phyloP scores from a whole-genome alignment of 2,329 filamentous ascomycete species.

The Apiospora malaysiana region DNA sequence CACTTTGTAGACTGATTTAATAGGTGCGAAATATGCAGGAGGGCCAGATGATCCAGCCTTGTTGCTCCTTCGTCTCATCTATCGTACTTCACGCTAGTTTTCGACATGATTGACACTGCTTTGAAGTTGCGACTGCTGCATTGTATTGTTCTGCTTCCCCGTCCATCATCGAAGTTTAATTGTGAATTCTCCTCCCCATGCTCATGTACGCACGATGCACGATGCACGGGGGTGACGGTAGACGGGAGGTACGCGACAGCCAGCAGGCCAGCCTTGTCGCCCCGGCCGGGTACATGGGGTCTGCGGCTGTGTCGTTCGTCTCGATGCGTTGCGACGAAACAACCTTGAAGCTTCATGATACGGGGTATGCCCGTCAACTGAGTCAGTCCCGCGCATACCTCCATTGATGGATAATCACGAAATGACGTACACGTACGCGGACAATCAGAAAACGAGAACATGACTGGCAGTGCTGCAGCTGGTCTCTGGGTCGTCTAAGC shows the following conservation, averaged over 20 bases:
- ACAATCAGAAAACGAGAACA: too few species aligned
- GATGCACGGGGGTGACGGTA: not conserved
- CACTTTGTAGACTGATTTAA: not conserved
- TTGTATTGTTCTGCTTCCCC: not conserved
- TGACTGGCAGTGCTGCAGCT: not conserved
- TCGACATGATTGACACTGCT: not conserved
- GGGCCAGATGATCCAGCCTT: slow-evolving; percentile 1
- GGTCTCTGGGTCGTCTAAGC: not conserved
- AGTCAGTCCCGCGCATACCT: slow-evolving; percentile 5
- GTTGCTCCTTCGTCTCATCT: not conserved
- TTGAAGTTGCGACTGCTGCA: not conserved
- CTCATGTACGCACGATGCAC: not conserved
- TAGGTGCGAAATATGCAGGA: slow-evolving; percentile 6
- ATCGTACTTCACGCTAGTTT: not conserved
- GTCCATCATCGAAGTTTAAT: not conserved
- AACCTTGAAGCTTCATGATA: slow-evolving; percentile 6
- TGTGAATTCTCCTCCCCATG: not conserved
- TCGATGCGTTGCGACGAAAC: slow-evolving; percentile 8
- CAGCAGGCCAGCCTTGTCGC: not conserved
- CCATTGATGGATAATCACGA: not conserved
- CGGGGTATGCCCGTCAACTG: slow-evolving; percentile 14
- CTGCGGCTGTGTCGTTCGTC: slow-evolving; percentile 14
- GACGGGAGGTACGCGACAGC: not conserved
- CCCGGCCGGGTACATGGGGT: not conserved
- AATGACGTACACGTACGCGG: slow-evolving; percentile 1